Base-by-base conservation (phyloP, 177 flowering plant species). In the Vitis hybrid region DNA sequence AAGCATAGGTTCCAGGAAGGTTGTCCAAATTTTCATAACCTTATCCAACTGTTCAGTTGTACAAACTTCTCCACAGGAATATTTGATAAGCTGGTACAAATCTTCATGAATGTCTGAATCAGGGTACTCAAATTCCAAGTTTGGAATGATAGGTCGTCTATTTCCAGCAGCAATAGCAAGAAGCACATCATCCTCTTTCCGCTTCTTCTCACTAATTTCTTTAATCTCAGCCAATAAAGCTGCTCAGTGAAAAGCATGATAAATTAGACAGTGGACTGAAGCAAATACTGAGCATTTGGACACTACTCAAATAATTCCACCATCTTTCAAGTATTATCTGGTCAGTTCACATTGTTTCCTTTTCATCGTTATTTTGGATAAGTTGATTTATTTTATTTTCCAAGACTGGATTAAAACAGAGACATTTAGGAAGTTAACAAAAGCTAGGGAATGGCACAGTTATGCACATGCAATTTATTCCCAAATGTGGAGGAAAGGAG, bases 21-120 rank as follows among this genome's bases (percentile, higher is more conserved):
- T 83, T 67, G 89, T 89, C 97, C 98, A 95, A 31, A 95, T 76
- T 82, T 82, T 90, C 99, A 93, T 86, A 55, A 91, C 93, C 77
- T 88, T 95, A 76, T 89, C 90, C 73, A 84, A 64, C 78, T 91
- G 97, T 70, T 94, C 98, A 31, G 82, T 77, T 16, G 98, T 77
- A 82, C 96, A 91, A 74, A 88, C 84, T 80, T 93, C 97, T 51
- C 81, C 87, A 77, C 93, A 90, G 13, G 97, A 90, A 81, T 84
- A 91, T 65, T 87, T 89, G 67, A 95, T 83, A 20, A 95, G 86
- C 76, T 88, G 87, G 78, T 91, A 90, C 4, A 95, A 62, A 72
- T 93, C 96, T 78, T 95, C 96, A 75, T 95, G 94, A 65, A 95
- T 84, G 15, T 86, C 93, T 26, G 84, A 60, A 82, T 93, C 99